Evolutionary conservation across 2,329 filamentous ascomycete species (phyloP), one percentile per base, ranked within the genome.

Genomic region (Chaetomium olivaceum): DNA sequence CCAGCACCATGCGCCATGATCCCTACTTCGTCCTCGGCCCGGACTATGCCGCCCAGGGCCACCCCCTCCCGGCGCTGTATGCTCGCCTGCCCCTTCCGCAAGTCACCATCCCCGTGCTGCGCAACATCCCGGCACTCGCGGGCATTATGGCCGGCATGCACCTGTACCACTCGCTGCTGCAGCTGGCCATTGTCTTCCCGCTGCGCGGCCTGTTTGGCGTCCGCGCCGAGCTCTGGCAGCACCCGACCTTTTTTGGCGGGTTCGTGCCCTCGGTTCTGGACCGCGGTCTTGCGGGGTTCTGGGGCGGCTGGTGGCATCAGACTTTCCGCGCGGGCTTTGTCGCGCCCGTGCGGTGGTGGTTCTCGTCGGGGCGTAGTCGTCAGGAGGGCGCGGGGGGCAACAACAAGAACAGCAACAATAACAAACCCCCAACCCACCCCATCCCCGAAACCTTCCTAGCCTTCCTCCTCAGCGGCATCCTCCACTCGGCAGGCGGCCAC

Each of bases 231-330:
- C 77, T 85, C 2, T 87, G 83, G 84, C 79, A 82, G 58, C 80
- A 82, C 67, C 80, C 86, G 0, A 77, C 85, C 33, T 79, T 84
- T 4, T 82, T 88, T 66, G 89, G 90, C 14, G 80, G 80, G 23
- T 79, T 84, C 63, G 71, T 72, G 50, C 71, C 73, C 0, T 77
- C 81, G 29, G 81, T 93, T 1, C 77, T 89, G 12, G 86, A 92
- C 67, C 81, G 86, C 65, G 93, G 94, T 0, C 80, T 97, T 1
- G 83, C 85, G 0, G 93, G 93, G 0, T 90, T 89, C 78, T 98
- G 94, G 94, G 89, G 91, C 54, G 82, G 81, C 25, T 94, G 88
- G 83, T 97, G 94, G 94, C 94, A 98, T 76, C 93, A 97, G 77
- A 89, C 89, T 2, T 96, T 97, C 78, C 89, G 93, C 0, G 84